Base-by-base conservation (phyloP, 1,284 basidiomycete genomes). In the Papiliotrema laurentii region DNA sequence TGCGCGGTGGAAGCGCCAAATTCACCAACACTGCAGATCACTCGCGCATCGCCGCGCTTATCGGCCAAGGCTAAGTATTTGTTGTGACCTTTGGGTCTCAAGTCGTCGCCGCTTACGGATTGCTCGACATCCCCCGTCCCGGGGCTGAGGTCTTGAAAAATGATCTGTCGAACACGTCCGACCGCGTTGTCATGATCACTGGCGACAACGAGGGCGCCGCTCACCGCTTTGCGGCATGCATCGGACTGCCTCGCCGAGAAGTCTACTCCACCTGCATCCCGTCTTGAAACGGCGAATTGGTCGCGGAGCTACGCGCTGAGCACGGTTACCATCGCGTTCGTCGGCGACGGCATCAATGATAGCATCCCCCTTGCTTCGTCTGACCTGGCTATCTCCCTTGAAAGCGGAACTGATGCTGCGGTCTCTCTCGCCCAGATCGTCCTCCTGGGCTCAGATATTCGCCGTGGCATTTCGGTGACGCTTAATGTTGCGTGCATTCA, bases 291-390 rank as follows among this genome's bases (percentile, higher is more conserved):
- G 30, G 30, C 30, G 30, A 33, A n/a, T 10, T 33, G 10, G 30
- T 33, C 30, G 30, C 30, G 10, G 30, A n/a, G 30, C 30, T 33
- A 9, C 30, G 30, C 9, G 10, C 10, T n/a, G 30, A 33, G 30
- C 30, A 33, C n/a, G 30, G 30, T n/a, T n/a, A n/a, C 30, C 10
- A n/a, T 33, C n/a, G 30, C 45, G 18, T 58, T 66, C 26, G 54
- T 63, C 13, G 63, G 63, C 14, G 60, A 66, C 47, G 63, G 63
- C n/a, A 60, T 63, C 48, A 66, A 66, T 45, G 63, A 66, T 38
- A 50, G 56, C 13, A 58, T 59, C 14, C 61, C 64, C 2, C 53
- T 64, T 30, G 40, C 58, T 4, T 41, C 39, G 19, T 33, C 30
- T n/a, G 30, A 33, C 30, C 10, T 33, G 10, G 30, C 30, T n/a